phyloP scores from a whole-genome alignment of 129 eudicot species.

The Flaveria sonorensis region DNA sequence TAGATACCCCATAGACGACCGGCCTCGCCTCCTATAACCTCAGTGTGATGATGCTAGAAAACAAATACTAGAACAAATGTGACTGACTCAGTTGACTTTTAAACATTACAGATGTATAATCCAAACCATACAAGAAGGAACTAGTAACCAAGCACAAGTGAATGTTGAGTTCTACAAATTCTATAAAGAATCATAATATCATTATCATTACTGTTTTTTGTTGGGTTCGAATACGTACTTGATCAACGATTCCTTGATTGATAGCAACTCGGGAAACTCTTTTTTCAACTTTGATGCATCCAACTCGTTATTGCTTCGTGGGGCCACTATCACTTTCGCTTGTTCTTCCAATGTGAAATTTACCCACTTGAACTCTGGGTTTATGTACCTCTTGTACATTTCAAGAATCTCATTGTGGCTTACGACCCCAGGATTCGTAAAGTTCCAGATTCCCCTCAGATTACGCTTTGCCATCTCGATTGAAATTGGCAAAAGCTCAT shows the following conservation, averaged over 20 bases:
- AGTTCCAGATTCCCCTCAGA: slow-evolving; percentile 87
- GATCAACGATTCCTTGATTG: slow-evolving; percentile 86
- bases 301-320: slow-evolving; percentile 90
- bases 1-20: slow-evolving; percentile 5
- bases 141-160: slow-evolving; percentile 28
- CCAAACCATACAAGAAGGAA: slow-evolving; percentile 25
- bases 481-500: slow-evolving; percentile 90
- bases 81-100: slow-evolving; percentile 16
- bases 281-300: slow-evolving; percentile 81
- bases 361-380: slow-evolving; percentile 62
- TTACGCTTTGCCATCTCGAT: slow-evolving; percentile 98
- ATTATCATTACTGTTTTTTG: slow-evolving; percentile 38
- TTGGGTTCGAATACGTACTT: slow-evolving; percentile 95
- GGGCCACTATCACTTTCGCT: slow-evolving; percentile 88
- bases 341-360: slow-evolving; percentile 96
- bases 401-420: slow-evolving; percentile 94
- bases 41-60: slow-evolving; percentile 17
- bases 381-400: slow-evolving; percentile 83
- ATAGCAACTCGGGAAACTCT: slow-evolving; percentile 80
- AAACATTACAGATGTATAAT: slow-evolving; percentile 35
- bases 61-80: slow-evolving; percentile 23
- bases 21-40: slow-evolving; percentile 23
- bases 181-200: slow-evolving; percentile 23
- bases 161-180: slow-evolving; percentile 15
- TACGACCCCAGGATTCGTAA: slow-evolving; percentile 93